Conservation (phyloP, 331 rosid species). For the Erythrophleum ivorense region DNA sequence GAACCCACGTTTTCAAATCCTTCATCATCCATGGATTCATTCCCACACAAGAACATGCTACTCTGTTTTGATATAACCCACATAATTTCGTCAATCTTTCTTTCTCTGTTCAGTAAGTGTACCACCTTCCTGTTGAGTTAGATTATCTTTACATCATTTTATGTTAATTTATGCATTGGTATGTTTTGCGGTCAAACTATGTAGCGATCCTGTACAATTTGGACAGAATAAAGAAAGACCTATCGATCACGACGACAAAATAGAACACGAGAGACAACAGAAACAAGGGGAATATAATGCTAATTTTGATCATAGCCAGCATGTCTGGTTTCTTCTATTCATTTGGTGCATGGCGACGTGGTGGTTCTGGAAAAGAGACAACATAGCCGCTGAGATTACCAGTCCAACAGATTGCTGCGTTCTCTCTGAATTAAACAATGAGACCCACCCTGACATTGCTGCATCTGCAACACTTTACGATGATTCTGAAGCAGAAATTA, state of each 20-base stretch:
- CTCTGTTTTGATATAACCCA: too few relatives aligned
- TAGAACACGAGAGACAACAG: slow-evolving; percentile 71
- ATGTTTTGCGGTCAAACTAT: too few relatives aligned
- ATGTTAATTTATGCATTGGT: too few relatives aligned
- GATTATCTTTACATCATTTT: too few relatives aligned
- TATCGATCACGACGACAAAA: slow-evolving; percentile 61
- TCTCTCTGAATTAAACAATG: slow-evolving; percentile 63
- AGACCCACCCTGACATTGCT: slow-evolving; percentile 61
- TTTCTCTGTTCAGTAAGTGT: too few relatives aligned
- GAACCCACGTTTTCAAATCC: too few relatives aligned
- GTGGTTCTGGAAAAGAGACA: slow-evolving; percentile 45
- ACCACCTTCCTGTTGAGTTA: too few relatives aligned
- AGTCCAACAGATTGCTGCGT: slow-evolving; percentile 67
- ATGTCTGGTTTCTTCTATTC: slow-evolving; percentile 74
- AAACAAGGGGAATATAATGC: slow-evolving; percentile 47
- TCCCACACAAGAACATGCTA: too few relatives aligned
- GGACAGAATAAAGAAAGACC: too few relatives aligned
- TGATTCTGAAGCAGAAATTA: not conserved
- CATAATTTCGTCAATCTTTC: too few relatives aligned
- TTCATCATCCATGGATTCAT: too few relatives aligned
- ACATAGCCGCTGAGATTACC: slow-evolving; percentile 69
- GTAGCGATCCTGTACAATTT: too few relatives aligned
- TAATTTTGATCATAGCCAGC: slow-evolving; percentile 55
- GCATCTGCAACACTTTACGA: slow-evolving; percentile 28
- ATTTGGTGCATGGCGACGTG: slow-evolving; percentile 69